Conservation (phyloP, 179 eudicot species). For the Vitellaria paradoxa region DNA sequence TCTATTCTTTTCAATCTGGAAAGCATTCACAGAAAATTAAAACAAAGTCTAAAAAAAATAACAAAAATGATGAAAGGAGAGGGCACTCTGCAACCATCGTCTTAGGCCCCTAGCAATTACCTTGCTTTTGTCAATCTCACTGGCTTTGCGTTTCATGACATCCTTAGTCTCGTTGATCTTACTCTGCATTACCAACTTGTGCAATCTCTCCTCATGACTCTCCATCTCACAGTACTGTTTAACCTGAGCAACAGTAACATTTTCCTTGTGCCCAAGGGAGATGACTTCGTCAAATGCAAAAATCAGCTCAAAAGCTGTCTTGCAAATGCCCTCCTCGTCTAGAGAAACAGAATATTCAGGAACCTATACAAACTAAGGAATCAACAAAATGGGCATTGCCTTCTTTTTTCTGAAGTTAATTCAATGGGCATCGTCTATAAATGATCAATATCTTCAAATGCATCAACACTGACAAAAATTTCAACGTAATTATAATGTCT, state of each 20-base stretch:
- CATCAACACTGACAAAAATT: background rate
- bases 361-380: constrained; percentile 58
- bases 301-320: constrained; percentile 76
- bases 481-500: background rate
- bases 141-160: constrained; percentile 85
- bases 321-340: constrained; percentile 81
- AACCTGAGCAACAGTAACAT: constrained; percentile 79
- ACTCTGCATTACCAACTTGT: constrained; percentile 79
- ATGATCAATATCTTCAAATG: background rate
- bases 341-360: constrained; percentile 75
- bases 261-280: constrained; percentile 76
- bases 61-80: background rate
- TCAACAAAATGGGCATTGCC: background rate
- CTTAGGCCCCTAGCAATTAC: constrained; percentile 26
- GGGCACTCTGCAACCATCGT: background rate
- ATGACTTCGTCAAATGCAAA: constrained; percentile 92
- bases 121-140: constrained; percentile 89
- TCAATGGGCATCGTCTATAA: background rate
- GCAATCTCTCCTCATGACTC: constrained; percentile 89
- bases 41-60: background rate
- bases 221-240: constrained; percentile 96
- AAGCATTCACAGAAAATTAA: constrained; percentile 6
- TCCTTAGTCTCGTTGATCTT: constrained; percentile 90
- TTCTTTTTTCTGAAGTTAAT: too few species aligned
- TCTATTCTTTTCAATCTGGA: constrained; percentile 65